Evolutionary conservation across 768 basidiomycete genomes (phyloP).

Genomic region (Piloderma croceum): DNA sequence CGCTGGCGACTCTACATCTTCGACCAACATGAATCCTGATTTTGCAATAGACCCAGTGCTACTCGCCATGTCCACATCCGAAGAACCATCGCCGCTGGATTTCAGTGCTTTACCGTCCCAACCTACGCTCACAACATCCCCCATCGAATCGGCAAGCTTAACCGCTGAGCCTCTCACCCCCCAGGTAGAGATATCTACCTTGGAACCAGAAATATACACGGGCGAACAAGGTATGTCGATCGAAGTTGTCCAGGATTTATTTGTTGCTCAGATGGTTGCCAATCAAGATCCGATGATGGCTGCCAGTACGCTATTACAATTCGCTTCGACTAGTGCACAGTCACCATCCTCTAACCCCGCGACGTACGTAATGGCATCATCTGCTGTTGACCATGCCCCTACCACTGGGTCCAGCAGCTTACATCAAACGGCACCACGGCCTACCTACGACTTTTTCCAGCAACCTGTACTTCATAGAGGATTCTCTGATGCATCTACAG

Average conservation of each 20-base stretch:
- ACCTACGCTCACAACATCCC: constrained; percentile 22
- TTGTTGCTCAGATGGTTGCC: constrained; percentile 6
- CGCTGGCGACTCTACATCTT: too few species aligned
- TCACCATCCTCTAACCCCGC: too few species aligned
- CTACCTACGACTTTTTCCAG: too few species aligned
- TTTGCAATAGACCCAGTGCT: constrained; percentile 28
- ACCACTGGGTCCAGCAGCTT: too few species aligned
- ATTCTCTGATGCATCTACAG: too few species aligned
- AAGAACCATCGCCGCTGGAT: constrained; percentile 1
- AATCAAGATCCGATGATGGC: constrained; percentile 16
- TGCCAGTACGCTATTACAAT: constrained; percentile 9
- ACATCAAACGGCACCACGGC: too few species aligned
- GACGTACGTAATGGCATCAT: too few species aligned
- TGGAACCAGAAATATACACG: not conserved
- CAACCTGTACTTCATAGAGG: too few species aligned
- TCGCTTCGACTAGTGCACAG: too few species aligned
- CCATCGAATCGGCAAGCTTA: constrained; percentile 28
- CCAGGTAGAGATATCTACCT: not conserved
- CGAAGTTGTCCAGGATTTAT: not conserved
- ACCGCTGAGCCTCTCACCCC: constrained; percentile 23
- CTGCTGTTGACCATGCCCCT: too few species aligned
- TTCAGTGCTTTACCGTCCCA: constrained; percentile 7
- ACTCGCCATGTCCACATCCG: constrained; percentile 23
- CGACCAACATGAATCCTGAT: constrained; percentile 8
- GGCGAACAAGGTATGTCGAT: constrained; percentile 13